These are phyloP conservation scores for Kalaharituber pfeilii DNA, from an alignment of 2,329 filamentous ascomycete species.

Conservation along the genomic window DNA sequence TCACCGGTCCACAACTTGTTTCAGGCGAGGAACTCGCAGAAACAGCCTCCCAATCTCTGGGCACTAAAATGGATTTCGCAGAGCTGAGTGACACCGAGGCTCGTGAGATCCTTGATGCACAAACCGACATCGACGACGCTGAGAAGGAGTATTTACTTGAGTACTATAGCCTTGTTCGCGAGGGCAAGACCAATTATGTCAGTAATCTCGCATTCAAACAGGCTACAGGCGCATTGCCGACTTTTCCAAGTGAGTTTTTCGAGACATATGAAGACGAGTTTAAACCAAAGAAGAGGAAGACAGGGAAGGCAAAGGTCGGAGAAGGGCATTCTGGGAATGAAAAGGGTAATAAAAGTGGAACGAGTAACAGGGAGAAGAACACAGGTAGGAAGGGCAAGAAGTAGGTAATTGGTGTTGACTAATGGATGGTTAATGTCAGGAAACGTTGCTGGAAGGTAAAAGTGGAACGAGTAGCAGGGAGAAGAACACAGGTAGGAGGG, in stretches of 20 bases:
- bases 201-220: constrained; percentile 35
- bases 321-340: not conserved
- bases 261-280: constrained; percentile 31
- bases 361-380: not conserved
- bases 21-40: constrained; percentile 33
- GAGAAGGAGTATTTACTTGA: constrained; percentile 36
- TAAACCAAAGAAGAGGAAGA: constrained; percentile 27
- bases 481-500: too few relatives aligned
- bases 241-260: constrained; percentile 35
- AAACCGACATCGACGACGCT: constrained; percentile 27
- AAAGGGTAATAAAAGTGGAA: not conserved
- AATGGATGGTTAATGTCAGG: too few relatives aligned
- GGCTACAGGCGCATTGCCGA: constrained; percentile 33
- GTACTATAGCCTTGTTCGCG: constrained; percentile 36
- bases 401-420: too few relatives aligned
- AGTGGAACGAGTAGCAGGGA: not conserved
- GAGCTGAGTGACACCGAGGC: constrained; percentile 30
- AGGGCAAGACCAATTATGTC: constrained; percentile 39
- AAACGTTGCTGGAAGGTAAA: too few relatives aligned
- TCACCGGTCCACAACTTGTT: constrained; percentile 35
- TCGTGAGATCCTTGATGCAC: constrained; percentile 27
- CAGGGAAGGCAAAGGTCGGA: too few relatives aligned
- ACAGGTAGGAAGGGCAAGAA: too few relatives aligned
- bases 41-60: constrained; percentile 32
- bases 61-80: constrained; percentile 31